These are phyloP conservation scores for Suhomyces taliae DNA, from an alignment of 1,139 yeast species.

Conservation along the genomic window DNA sequence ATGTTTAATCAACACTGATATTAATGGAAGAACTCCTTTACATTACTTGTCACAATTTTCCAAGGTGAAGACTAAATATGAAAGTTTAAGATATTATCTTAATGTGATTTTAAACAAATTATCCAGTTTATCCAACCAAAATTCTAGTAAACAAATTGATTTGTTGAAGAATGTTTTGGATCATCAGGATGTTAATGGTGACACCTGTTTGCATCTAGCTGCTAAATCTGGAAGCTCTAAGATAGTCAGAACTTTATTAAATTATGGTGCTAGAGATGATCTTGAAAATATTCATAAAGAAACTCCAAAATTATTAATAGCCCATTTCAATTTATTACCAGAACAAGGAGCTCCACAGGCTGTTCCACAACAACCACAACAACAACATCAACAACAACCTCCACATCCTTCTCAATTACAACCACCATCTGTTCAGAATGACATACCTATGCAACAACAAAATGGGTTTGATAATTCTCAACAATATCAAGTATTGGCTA, in stretches of 20 bases:
- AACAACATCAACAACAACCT: conserved; percentile 11
- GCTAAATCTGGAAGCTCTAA: conserved; percentile 42
- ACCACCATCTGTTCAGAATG: conserved; percentile 2
- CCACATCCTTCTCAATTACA: conserved; percentile 4
- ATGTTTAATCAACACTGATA: conserved; percentile 71
- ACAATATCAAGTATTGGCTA: conserved; percentile 25
- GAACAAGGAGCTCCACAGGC: conserved; percentile 3
- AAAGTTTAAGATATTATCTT: conserved; percentile 42
- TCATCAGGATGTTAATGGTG: conserved; percentile 69
- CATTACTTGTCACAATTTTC: conserved; percentile 70
- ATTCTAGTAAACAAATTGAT: conserved; percentile 34
- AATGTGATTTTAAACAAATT: conserved; percentile 40
- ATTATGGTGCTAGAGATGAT: conserved; percentile 51
- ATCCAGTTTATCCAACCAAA: conserved; percentile 31
- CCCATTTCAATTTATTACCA: conserved; percentile 26
- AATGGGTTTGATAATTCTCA: conserved; percentile 2
- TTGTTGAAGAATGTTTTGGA: conserved; percentile 61
- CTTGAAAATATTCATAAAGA: conserved; percentile 42
- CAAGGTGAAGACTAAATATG: conserved; percentile 49
- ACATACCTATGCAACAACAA: conserved; percentile 1
- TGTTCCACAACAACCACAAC: conserved; percentile 6
- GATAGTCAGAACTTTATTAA: conserved; percentile 40
- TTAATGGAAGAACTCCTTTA: conserved; percentile 68
- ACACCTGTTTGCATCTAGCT: conserved; percentile 68
- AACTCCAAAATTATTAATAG: conserved; percentile 35